Base-by-base conservation (phyloP, 164 flowering plant genomes). In the Cinnamomum micranthum region DNA sequence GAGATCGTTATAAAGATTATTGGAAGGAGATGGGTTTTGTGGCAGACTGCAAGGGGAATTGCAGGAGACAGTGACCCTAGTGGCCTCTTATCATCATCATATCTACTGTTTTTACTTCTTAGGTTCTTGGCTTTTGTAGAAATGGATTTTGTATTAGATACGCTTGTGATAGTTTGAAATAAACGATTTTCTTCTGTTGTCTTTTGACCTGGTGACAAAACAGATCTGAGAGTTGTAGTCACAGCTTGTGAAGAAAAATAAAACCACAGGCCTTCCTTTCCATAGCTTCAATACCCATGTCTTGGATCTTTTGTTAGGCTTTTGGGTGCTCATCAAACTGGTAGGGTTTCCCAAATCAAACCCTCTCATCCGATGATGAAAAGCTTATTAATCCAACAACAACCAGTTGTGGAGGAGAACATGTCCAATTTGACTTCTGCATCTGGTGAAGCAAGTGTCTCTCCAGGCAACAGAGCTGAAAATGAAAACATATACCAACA, bases 391-490 rank as follows among this genome's bases (percentile, higher is more conserved):
- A 65, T 80, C 63, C 86, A 85, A 60, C 83, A 78, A 65, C 81
- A 81, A 22, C 76, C 68, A 73, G 72, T 76, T 50, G 22, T 75
- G 65, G 90, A 91, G 58, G 91, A 90, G 59, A 92, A 88, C 76
- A 86, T 91, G 93, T 92, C 95, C 5, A 92, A 91, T 84, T 81
- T 92, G 76, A 93, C 95, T 35, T 87, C 91, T 17, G 88, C 92
- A 50, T 88, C 92, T 63, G 88, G 87, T 64, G 92, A 85, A 82
- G 91, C 89, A 15, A 88, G 90, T 81, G 87, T 72, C 31, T 89
- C 94, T 77, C 87, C 96, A 22, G 82, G 82, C 65, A 87, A 81
- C 70, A 81, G 81, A 77, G 77, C 79, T 74, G 86, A 86, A 63
- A 76, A 70, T 68, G 79, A 74, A 33, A 73, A 28, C 58, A 70